Base-by-base conservation (phyloP, 805 yeast genomes). In the Myxozyma geophila region DNA sequence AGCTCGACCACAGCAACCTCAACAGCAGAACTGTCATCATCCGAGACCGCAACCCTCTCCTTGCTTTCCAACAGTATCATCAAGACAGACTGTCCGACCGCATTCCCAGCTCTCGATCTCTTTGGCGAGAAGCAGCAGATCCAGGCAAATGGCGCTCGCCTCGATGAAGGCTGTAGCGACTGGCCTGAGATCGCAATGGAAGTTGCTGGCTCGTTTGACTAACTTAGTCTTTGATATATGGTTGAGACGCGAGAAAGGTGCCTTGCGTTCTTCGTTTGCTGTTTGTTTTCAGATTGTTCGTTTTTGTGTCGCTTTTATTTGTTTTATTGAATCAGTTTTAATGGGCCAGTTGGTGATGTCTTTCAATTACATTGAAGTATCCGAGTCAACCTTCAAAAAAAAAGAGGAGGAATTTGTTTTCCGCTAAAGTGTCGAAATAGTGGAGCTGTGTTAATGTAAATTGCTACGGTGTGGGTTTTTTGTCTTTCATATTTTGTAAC, bases 101-200 rank as follows among this genome's bases (percentile, higher is more conserved):
- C 36, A 58, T 28, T 55, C 28, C 67, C 57, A 33, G 60, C 59
- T 50, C 62, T 63, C 60, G 40, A 15, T n/a, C 37, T 44, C 37
- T 15, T 15, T n/a, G 28, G 28, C 39, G 66, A 63, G 63, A 51
- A 59, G 59, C 67, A 54, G 67, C 67, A 33, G 52, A 54, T 59
- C 51, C 60, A 40, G 64, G 43, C 67, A 64, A 17, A 47, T 64
- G 67, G 67, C 67, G 67, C 67, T 64, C 67, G 67, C 67, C 44
- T 41, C 41, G 35, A 35, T 58, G 47, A 28, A 28, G 28, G 67
- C 67, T 59, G 67, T 39, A 61, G 67, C 67, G 67, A 64, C 67
- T 60, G 67, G 67, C 46, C 56, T 23, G 58, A 52, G 59, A 53
- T 46, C 41, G 67, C 64, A 62, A 49, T 54, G 62, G 67, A 39